phyloP scores from a whole-genome alignment of 805 yeast genomes.

The Clavispora phyllophila region DNA sequence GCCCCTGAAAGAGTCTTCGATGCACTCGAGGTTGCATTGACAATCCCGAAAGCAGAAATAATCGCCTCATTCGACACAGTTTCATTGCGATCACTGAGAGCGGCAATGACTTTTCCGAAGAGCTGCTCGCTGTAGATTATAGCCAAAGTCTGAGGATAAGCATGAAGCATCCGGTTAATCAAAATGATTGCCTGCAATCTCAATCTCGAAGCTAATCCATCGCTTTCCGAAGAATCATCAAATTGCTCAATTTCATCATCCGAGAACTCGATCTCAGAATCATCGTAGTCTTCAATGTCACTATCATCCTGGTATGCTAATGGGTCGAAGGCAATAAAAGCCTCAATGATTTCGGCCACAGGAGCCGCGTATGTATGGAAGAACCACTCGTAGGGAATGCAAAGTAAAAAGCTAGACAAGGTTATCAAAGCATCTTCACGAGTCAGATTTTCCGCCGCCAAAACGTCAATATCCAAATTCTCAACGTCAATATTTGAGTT shows the following conservation, averaged over 20 bases:
- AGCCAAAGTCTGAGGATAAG: constrained; percentile 33
- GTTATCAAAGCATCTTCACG: constrained; percentile 49
- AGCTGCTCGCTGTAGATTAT: constrained; percentile 24
- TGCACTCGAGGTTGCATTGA: constrained; percentile 29
- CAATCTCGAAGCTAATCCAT: constrained; percentile 55
- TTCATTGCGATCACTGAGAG: constrained; percentile 41
- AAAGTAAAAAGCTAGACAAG: constrained; percentile 28
- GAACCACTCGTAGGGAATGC: constrained; percentile 11
- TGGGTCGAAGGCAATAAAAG: constrained; percentile 30
- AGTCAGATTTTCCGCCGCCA: constrained; percentile 39
- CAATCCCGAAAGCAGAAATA: background rate
- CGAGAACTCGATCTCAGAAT: constrained; percentile 17
- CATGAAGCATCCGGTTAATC: constrained; percentile 31
- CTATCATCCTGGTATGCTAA: constrained; percentile 27
- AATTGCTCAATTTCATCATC: constrained; percentile 32
- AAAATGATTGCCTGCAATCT: constrained; percentile 48
- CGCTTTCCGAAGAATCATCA: constrained; percentile 36
- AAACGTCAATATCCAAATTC: constrained; percentile 41
- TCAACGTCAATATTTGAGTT: constrained; percentile 15
- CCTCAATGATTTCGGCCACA: constrained; percentile 16
- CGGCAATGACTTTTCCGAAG: constrained; percentile 25
- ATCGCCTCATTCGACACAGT: constrained; percentile 49
- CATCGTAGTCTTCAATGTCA: constrained; percentile 25
- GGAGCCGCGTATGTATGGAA: constrained; percentile 5
- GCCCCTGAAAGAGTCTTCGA: constrained; percentile 1